A percentile compares a stretch with the other conserved stretches of the same genome.
Evolutionary conservation across 305 asterid genomes (phyloP).

Genomic region (Striga hermonthica): DNA sequence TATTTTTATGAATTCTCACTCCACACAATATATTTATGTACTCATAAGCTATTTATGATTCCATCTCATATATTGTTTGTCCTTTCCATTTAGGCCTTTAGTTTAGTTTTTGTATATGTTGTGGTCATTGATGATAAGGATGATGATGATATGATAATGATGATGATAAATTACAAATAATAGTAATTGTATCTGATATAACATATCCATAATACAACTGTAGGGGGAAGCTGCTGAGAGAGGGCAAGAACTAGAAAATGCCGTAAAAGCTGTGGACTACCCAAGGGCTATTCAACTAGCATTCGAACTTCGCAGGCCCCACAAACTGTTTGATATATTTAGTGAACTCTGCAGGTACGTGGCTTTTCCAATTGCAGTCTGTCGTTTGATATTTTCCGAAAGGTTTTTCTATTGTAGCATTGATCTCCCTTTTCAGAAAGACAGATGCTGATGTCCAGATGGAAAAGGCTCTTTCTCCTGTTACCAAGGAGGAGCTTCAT

Average conservation of each 20-base stretch:
- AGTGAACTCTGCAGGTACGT: conserved; percentile 69
- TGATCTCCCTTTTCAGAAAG: conserved; percentile 44
- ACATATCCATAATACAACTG: conserved; percentile 23
- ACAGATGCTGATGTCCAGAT: conserved; percentile 42
- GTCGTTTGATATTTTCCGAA: conserved; percentile 13
- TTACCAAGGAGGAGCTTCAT: conserved; percentile 59
- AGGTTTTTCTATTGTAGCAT: conserved; percentile 20
- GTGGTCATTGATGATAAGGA: not conserved
- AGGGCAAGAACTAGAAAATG: conserved; percentile 95
- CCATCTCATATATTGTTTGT: not conserved
- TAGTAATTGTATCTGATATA: conserved; percentile 2
- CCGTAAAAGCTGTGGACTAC: conserved; percentile 73
- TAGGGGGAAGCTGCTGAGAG: conserved; percentile 84
- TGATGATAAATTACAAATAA: not conserved
- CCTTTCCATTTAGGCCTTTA: not conserved
- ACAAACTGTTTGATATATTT: conserved; percentile 72
- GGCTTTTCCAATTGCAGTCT: conserved; percentile 21
- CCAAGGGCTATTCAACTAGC: conserved; percentile 79
- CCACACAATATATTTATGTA: not conserved
- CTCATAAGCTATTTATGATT: not conserved
- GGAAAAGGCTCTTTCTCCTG: conserved; percentile 55
- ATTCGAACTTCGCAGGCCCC: conserved; percentile 88
- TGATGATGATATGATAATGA: not conserved
- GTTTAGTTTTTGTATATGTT: not conserved
- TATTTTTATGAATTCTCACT: conserved; percentile 1